Conservation (phyloP, 2,329 filamentous ascomycete species). For the Fusarium graminum region DNA sequence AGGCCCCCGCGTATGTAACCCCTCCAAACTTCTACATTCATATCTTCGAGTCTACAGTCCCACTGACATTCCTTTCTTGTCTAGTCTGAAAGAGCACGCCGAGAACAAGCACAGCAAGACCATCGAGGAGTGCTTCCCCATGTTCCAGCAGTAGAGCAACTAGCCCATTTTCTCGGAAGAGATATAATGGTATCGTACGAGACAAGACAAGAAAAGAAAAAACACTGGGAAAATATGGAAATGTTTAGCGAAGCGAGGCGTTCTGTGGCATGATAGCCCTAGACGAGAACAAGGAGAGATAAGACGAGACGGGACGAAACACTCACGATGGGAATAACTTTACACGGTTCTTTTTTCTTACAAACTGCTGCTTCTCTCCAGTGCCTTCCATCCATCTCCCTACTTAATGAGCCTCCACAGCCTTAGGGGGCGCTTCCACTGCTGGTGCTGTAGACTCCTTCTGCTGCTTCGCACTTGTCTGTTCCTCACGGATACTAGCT, state of each 20-base stretch:
- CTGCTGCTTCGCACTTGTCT: slow-evolving; percentile 59
- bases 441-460: slow-evolving; percentile 42
- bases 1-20: slow-evolving; percentile 73
- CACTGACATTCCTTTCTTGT: slow-evolving; percentile 24
- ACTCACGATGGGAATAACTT: slow-evolving; percentile 38
- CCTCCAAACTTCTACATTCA: slow-evolving; percentile 1
- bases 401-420: slow-evolving; percentile 52
- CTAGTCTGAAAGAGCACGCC: slow-evolving; percentile 77
- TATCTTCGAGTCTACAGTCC: slow-evolving; percentile 3
- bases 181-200: slow-evolving; percentile 27
- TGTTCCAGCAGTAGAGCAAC: slow-evolving; percentile 50
- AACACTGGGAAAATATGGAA: slow-evolving; percentile 12
- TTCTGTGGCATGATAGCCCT: slow-evolving; percentile 39
- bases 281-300: slow-evolving; percentile 25
- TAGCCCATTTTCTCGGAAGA: background rate
- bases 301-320: slow-evolving; percentile 26
- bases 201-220: slow-evolving; percentile 3
- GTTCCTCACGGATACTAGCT: slow-evolving; percentile 69
- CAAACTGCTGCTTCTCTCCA: slow-evolving; percentile 13
- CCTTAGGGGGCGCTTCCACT: slow-evolving; percentile 40
- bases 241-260: slow-evolving; percentile 43
- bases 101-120: slow-evolving; percentile 82
- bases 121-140: slow-evolving; percentile 78
- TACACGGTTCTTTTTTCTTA: slow-evolving; percentile 38
- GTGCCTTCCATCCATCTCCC: slow-evolving; percentile 3